phyloP scores from a whole-genome alignment of 2,329 filamentous ascomycete genomes.

The Lecanicillium sp. region DNA sequence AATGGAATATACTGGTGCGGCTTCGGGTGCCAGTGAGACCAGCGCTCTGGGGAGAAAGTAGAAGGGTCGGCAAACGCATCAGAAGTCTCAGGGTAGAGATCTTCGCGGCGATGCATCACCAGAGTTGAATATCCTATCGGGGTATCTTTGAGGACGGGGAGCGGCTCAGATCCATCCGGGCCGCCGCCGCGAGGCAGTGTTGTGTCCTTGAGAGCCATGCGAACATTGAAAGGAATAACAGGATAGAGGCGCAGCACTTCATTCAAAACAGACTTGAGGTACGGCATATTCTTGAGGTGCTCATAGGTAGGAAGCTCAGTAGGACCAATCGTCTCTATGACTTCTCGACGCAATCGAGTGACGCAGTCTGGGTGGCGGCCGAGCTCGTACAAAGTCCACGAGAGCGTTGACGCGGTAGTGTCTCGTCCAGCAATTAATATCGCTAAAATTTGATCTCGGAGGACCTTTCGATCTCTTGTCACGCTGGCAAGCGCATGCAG shows the following conservation, averaged over 20 bases:
- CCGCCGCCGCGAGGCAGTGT: slow-evolving; percentile 18
- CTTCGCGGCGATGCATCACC: too few relatives aligned
- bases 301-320: slow-evolving; percentile 32
- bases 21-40: slow-evolving; percentile 11
- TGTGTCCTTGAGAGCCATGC: slow-evolving; percentile 28
- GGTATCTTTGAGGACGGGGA: too few relatives aligned
- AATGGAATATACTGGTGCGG: slow-evolving; percentile 55
- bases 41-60: neutral
- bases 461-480: slow-evolving; percentile 1
- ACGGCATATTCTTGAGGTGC: slow-evolving; percentile 35
- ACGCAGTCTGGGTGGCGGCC: slow-evolving; percentile 24
- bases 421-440: slow-evolving; percentile 37
- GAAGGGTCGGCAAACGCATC: too few relatives aligned
- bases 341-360: slow-evolving; percentile 24
- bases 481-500: slow-evolving; percentile 30
- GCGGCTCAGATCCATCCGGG: too few relatives aligned
- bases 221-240: slow-evolving; percentile 34
- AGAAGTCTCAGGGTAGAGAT: too few relatives aligned
- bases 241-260: slow-evolving; percentile 33
- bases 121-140: too few relatives aligned
- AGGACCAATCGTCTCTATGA: slow-evolving; percentile 15
- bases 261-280: slow-evolving; percentile 30
- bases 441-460: slow-evolving; percentile 28
- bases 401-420: slow-evolving; percentile 33
- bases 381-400: slow-evolving; percentile 26